Evolutionary conservation across 805 yeast genomes (phyloP).

Genomic region (Priceomyces medius): DNA sequence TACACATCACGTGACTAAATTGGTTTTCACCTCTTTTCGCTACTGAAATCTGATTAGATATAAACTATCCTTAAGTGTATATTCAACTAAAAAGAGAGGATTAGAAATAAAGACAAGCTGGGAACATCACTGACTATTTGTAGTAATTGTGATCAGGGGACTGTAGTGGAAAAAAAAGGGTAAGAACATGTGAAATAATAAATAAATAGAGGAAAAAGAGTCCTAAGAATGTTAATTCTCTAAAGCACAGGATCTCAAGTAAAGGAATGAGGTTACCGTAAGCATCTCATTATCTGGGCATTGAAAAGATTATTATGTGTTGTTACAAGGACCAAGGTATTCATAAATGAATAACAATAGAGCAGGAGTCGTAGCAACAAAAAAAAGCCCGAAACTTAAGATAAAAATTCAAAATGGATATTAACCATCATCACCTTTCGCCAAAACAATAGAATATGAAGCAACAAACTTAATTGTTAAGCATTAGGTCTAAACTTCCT

Average conservation of each 20-base stretch:
- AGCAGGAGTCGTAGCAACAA: not conserved
- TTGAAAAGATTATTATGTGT: not conserved
- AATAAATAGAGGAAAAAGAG: not conserved
- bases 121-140: not conserved
- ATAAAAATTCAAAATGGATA: not conserved
- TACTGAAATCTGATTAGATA: not conserved
- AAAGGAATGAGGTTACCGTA: not conserved
- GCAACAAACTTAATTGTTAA: not conserved
- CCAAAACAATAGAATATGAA: not conserved
- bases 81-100: conserved; percentile 6
- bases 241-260: not conserved
- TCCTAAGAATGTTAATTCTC: no score
- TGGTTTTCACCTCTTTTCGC: not conserved
- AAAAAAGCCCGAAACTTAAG: not conserved
- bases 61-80: conserved; percentile 3
- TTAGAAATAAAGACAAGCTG: conserved; percentile 5
- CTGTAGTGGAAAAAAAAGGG: not conserved
- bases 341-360: not conserved
- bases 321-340: not conserved
- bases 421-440: not conserved
- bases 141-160: not conserved
- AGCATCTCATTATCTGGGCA: not conserved
- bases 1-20: not conserved
- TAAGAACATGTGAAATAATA: not conserved
- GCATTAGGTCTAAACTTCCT: not conserved